Evolutionary conservation across 2,329 filamentous ascomycete species (phyloP), one percentile per base, ranked within the genome.

Genomic region (Gyromitra esculenta): DNA sequence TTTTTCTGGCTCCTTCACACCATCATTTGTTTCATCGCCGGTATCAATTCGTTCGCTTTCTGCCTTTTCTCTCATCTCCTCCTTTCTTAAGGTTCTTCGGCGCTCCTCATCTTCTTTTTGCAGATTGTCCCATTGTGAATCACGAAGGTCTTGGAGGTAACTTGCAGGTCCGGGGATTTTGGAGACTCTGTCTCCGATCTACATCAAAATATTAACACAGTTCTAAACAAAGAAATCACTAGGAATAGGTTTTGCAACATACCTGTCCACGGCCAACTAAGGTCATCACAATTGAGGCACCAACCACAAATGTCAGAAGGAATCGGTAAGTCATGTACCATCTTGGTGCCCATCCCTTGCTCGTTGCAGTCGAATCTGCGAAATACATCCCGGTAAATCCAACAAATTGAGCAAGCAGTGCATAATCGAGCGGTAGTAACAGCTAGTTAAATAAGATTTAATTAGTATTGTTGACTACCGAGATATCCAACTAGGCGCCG

Each of bases 291-390:
- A 97, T 95, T 78, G 91, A 91, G 56, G 89, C 86, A 50, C 95
- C 94, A 37, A 97, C 94, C 77, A 97, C 88, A 83, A 94, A 95
- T 1, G 95, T 97, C 80, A 97, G 87, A 7, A 97, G 91, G 84
- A 97, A 97, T 43, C 95, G 92, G 86, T 97, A 97, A 64, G 90
- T 92, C 76, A 87, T 88, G 83, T 97, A 97, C 94, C 94, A 97
- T 48, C 86, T 82, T 31, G 94, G 94, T 1, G 91, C 77, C 91
- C 92, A 96, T 79, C 94, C 94, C 52, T 87, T 86, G 66, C 88
- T 87, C 7, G 91, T 88, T 13, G 93, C 93, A 37, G 90, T 88
- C 6, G 91, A 87, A 82, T 97, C 94, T 76, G 90, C 90, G 83
- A 95, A 95, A 86, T 97, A 97, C 76, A 97, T 88, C 80, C 90